Conservation (phyloP, 2,329 filamentous ascomycete genomes). For the Colletotrichum eleusines region DNA sequence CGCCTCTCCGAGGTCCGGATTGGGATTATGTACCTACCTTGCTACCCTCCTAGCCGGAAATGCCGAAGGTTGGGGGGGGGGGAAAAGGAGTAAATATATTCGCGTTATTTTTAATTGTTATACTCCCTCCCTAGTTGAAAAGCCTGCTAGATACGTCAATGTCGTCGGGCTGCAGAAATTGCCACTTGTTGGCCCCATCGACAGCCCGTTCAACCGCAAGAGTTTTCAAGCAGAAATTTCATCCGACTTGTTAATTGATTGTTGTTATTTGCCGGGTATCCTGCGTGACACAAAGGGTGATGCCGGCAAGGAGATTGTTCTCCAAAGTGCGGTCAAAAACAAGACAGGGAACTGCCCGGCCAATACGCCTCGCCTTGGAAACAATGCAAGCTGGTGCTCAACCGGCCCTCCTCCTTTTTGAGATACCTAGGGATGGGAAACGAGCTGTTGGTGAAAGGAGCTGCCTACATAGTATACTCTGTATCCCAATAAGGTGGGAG, state of each 20-base stretch:
- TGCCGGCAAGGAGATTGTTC: conserved; percentile 10
- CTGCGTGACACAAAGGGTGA: not conserved
- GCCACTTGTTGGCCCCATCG: conserved; percentile 22
- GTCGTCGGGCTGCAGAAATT: conserved; percentile 17
- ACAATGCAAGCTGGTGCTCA: conserved; percentile 7
- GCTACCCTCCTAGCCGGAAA: conserved; percentile 4
- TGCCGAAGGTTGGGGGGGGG: conserved; percentile 1
- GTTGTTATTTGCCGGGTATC: not conserved
- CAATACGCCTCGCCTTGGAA: not conserved
- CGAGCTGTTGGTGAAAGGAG: not conserved
- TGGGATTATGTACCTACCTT: not conserved
- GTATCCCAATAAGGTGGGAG: no score
- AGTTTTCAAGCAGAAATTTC: conserved; percentile 30
- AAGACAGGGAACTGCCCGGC: conserved; percentile 13
- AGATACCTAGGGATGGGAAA: not conserved
- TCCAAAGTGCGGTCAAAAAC: conserved; percentile 12
- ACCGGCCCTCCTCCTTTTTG: conserved; percentile 3
- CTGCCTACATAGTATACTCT: no score
- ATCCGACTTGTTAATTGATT: not conserved
- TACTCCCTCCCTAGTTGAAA: not conserved
- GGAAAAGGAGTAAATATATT: no score
- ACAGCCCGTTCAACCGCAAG: conserved; percentile 13
- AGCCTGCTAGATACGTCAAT: not conserved
- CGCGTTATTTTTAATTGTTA: no score
- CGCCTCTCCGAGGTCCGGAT: not conserved